Base-by-base conservation (phyloP, 2,329 filamentous ascomycete genomes). In the Amylocarpus encephaloides region DNA sequence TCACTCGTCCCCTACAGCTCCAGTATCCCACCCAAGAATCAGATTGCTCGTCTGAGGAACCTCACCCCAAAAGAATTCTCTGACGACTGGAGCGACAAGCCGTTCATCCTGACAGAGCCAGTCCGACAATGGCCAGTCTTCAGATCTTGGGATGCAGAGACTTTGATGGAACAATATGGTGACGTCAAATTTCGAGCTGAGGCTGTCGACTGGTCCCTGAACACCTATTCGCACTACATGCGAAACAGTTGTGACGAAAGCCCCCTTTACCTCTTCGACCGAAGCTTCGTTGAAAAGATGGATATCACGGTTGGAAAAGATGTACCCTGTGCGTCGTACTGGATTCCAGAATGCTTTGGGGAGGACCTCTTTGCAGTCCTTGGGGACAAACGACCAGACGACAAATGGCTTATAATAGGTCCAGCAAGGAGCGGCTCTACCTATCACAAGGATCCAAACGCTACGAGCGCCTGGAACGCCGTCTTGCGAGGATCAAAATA, bases 351-450 rank as follows among this genome's bases (percentile, higher is more conserved):
- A 13, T 94, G 88, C 66, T 96, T 97, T 65, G 89, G 88, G 0
- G 79, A 86, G 45, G 92, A 97, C 65, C 73, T 94, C 15, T 96
- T 97, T 63, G 80, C 83, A 42, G 79, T 93, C 6, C 75, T 97
- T 0, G 87, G 85, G 9, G 66, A 77, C 12, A 81, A 94, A 64
- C 79, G 92, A 47, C 92, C 92, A 2, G 90, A 95, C 55, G 85
- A 89, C 63, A 82, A 90, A 53, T 97, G 92, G 93, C 76, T 97
- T 54, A 95, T 97, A 62, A 78, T 96, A 57, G 91, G 92, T 0
- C 90, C 92, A 1, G 81, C 84, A 55, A 77, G 90, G 51, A 94
- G 88, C 63, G 92, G 92, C 29, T 94, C 88, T 58, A 96, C 91
- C 4, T 97, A 96, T 66, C 92, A 97, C 73, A 96, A 96, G 66